These are phyloP conservation scores for Voacanga thouarsii DNA, from an alignment of 257 asterid genomes.

Conservation along the genomic window DNA sequence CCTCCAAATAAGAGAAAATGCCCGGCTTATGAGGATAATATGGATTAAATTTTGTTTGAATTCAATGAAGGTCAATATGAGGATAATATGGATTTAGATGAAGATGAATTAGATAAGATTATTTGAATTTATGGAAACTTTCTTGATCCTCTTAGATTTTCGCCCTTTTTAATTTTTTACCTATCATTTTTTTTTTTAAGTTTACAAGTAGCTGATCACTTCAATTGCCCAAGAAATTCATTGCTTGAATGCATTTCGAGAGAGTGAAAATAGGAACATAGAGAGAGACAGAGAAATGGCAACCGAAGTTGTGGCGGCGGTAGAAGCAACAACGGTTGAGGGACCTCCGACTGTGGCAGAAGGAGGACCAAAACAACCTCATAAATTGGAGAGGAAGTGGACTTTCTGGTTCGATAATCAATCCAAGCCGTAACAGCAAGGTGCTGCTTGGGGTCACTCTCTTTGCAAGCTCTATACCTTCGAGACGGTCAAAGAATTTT, in stretches of 20 bases:
- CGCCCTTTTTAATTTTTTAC: too few species aligned
- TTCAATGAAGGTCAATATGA: too few species aligned
- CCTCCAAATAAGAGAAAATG: too few species aligned
- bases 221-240: not conserved
- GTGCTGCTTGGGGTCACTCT: slow-evolving; percentile 79
- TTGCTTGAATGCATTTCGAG: not conserved
- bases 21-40: too few species aligned
- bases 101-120: too few species aligned
- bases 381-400: slow-evolving; percentile 81
- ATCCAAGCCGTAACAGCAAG: slow-evolving; percentile 78
- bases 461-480: slow-evolving; percentile 67
- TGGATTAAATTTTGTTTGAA: too few species aligned
- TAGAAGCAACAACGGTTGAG: slow-evolving; percentile 35
- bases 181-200: too few species aligned
- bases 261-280: not conserved
- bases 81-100: too few species aligned
- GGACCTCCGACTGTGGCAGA: slow-evolving; percentile 20
- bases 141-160: too few species aligned
- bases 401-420: slow-evolving; percentile 91
- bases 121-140: too few species aligned
- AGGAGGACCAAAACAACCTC: slow-evolving; percentile 46
- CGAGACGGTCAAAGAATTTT: slow-evolving; percentile 91
- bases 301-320: slow-evolving; percentile 45
- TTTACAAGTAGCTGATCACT: not conserved
- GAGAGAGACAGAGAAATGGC: slow-evolving; percentile 39